Evolutionary conservation across 495 filamentous ascomycete genomes (phyloP), one percentile per base, ranked within the genome.

Genomic region (Penicillium cinerascens): DNA sequence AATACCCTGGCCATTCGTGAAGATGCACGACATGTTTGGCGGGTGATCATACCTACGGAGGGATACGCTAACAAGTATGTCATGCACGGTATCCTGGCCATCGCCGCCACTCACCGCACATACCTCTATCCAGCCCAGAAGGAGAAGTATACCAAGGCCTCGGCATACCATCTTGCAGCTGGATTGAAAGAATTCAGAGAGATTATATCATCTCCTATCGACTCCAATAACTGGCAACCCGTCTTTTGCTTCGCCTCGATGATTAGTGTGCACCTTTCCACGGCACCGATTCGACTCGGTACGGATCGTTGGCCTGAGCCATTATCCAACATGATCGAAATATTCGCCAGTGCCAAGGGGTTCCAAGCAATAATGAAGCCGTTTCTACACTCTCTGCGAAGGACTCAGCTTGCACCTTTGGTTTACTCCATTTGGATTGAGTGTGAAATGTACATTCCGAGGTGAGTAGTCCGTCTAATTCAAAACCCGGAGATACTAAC

Each of bases 201-300:
- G 29, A 41, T 62, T 15, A 62, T 65, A 13, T 44, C 72, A 22
- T 49, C 46, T 0, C 61, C 62, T 6, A 58, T 75, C 46, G 59
- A 65, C 36, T 48, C 61, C 13, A 45, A 49, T 6, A 73, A 74
- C 27, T 73, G 69, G 53, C 65, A 65, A 15, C 65, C 72, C 11
- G 65, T 75, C 25, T 72, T 75, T 33, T 70, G 64, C 17, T 72
- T 76, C 48, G 64, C 72, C 1, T 64, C 64, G 7, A 56, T 76
- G 47, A 67, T 70, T n/a, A 63, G 63, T 7, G 52, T 74, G 7
- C 64, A 69, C 51, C 61, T 69, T 9, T 69, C 68, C 10, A 70
- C 63, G 7, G 65, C 60, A 1, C 60, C 67, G 0, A 55, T 65
- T 15, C 42, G 55, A 17, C 55, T 68, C 2, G 60, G 63, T 15